Base-by-base conservation (phyloP, 2,329 filamentous ascomycete genomes). In the Amesomyces nigricolor region DNA sequence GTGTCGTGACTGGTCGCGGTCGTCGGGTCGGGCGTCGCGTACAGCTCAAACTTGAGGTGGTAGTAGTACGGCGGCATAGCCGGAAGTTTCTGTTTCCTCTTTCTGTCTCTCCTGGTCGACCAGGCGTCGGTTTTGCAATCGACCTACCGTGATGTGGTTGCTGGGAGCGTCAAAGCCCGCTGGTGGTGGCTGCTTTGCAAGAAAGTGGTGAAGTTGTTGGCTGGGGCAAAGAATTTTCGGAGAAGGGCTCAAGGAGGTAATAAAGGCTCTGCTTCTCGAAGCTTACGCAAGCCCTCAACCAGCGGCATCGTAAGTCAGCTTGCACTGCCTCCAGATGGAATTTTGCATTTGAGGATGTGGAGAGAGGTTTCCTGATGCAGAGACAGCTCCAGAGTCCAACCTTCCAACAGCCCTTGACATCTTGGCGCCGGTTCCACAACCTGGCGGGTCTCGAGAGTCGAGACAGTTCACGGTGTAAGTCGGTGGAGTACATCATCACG, bases 1-100 rank as follows among this genome's bases (percentile, higher is more conserved):
- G 45, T 13, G 30, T 17, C 40, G 17, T 11, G 13, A 5, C 30
- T n/a, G 48, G 52, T 39, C 51, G 48, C 43, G 58, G 46, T 61
- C 22, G 63, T 65, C 4, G 75, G 73, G 49, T 72, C 68, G 46
- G 74, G 68, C 58, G 71, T 75, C 43, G 75, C 70, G 67, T 86
- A 86, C 42, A 86, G 74, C 71, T 87, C 83, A 64, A 87, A 78
- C 62, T 80, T 84, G n/a, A 87, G 66, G 63, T 86, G 82, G 64
- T 86, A 86, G 61, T 80, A 81, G 67, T 83, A 85, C 30, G 77
- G 77, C 72, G 78, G 78, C 81, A 83, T 83, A 72, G 66, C 73
- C 49, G 45, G 67, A 66, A 57, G 32, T 30, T 4, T 14, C 29
- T 7, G 10, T 37, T 4, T 13, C 32, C 4, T 40, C 14, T n/a